Percentiles rank a stretch among this genome's conserved stretches.
Evolutionary conservation across 805 yeast genomes (phyloP).

Genomic region (Saccharomycopsis sp.): DNA sequence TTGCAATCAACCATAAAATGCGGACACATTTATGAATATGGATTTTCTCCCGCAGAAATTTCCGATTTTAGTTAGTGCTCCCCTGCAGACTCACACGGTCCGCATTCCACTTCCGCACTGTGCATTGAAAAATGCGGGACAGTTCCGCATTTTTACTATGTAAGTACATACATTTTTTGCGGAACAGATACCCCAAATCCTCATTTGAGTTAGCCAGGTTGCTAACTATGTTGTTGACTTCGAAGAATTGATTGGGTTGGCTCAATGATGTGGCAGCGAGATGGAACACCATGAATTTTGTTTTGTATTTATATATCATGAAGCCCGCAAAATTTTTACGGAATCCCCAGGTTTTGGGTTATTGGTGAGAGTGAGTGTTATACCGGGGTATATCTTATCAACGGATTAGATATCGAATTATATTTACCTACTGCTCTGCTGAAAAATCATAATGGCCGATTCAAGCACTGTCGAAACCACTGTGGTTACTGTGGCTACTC

Average conservation of each 20-base stretch:
- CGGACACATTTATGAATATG: background rate
- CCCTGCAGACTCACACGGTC: background rate
- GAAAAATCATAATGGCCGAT: background rate
- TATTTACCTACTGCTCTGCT: too few species aligned
- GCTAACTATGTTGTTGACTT: background rate
- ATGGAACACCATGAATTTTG: background rate
- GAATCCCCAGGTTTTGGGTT: background rate
- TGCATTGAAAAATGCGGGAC: background rate
- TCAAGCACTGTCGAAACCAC: background rate
- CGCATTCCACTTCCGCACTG: background rate
- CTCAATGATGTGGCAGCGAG: background rate
- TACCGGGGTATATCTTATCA: too few species aligned
- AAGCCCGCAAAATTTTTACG: background rate
- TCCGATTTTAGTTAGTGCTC: background rate
- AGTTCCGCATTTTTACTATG: background rate
- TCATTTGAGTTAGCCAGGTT: background rate
- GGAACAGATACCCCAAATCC: background rate
- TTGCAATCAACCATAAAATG: background rate
- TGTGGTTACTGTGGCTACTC: constrained; percentile 4
- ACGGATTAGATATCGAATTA: too few species aligned
- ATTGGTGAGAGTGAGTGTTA: too few species aligned
- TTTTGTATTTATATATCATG: background rate
- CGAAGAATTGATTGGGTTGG: background rate
- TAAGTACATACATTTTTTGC: background rate
- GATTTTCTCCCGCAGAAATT: background rate